Evolutionary conservation across 495 filamentous ascomycete species (phyloP).

Genomic region (Stereocaulon alpinum): DNA sequence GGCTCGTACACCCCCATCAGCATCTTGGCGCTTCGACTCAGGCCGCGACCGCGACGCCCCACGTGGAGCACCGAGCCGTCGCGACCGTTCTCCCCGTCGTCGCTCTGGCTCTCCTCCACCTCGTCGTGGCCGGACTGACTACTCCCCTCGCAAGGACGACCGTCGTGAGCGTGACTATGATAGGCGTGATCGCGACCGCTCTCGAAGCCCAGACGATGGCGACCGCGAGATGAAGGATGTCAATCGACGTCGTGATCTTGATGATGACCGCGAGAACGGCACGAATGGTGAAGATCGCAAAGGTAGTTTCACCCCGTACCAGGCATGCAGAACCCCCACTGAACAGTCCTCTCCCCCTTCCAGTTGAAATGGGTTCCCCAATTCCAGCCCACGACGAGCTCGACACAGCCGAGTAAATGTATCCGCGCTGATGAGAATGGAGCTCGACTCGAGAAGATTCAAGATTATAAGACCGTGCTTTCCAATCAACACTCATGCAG

Average conservation of each 20-base stretch:
- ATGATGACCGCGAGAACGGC: slow-evolving; percentile 46
- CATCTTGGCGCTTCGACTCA: slow-evolving; percentile 96
- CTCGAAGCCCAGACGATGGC: slow-evolving; percentile 50
- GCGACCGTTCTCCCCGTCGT: slow-evolving; percentile 66
- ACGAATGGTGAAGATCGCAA: slow-evolving; percentile 65
- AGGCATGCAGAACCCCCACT: slow-evolving; percentile 10
- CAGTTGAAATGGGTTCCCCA: slow-evolving; percentile 59
- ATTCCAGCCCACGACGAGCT: slow-evolving; percentile 88
- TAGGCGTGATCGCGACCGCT: slow-evolving; percentile 58
- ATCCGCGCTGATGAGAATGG: neutral
- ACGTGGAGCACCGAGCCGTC: slow-evolving; percentile 45
- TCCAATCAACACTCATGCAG: neutral
- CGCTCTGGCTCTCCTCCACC: slow-evolving; percentile 61
- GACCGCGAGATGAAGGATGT: slow-evolving; percentile 64
- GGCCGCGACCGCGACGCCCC: slow-evolving; percentile 65
- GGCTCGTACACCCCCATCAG: slow-evolving; percentile 95
- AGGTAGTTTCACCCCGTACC: slow-evolving; percentile 44
- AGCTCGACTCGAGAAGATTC: neutral
- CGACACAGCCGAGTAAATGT: slow-evolving; percentile 79
- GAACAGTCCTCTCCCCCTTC: slow-evolving; percentile 5
- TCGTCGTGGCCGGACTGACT: slow-evolving; percentile 67
- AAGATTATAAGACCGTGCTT: neutral
- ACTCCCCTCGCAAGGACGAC: slow-evolving; percentile 86
- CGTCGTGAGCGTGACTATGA: slow-evolving; percentile 68
- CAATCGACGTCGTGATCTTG: slow-evolving; percentile 55